Conservation (phyloP, 257 asterid species). For the Solanum gandarillasii region DNA sequence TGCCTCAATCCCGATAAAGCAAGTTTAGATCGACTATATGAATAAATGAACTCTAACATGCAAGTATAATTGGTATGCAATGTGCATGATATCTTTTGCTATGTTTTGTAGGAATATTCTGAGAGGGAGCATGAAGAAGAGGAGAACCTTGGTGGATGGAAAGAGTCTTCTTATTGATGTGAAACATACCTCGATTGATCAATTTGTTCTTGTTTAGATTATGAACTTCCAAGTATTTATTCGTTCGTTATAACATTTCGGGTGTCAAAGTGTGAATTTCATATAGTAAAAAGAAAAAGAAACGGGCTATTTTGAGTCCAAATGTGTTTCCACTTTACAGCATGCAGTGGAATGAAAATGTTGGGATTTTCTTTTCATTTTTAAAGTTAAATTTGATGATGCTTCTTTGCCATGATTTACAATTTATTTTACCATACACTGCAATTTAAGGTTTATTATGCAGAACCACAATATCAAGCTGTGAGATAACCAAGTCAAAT, state of each 20-base stretch:
- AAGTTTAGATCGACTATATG: background rate
- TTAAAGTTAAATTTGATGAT: background rate
- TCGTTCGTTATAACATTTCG: background rate
- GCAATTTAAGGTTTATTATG: background rate
- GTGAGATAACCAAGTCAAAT: background rate
- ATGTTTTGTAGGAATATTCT: conserved; percentile 9
- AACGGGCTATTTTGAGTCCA: background rate
- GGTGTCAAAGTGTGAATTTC: background rate
- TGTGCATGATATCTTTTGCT: background rate
- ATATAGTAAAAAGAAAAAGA: background rate
- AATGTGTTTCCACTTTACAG: background rate
- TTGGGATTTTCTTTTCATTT: background rate
- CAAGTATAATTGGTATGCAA: background rate
- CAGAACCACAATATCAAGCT: background rate
- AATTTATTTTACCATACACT: background rate
- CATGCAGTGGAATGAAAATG: background rate
- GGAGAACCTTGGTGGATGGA: conserved; percentile 43
- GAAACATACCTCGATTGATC: background rate
- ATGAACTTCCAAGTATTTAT: background rate
- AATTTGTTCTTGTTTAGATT: background rate
- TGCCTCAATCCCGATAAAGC: background rate
- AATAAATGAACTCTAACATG: background rate
- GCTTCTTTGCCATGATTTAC: background rate
- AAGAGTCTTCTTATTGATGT: conserved; percentile 27
- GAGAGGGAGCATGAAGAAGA: conserved; percentile 21